Percentiles rank a stretch among this genome's conserved stretches.
Conservation (phyloP, 2,329 filamentous ascomycete genomes). For the Aureobasidium sp. region DNA sequence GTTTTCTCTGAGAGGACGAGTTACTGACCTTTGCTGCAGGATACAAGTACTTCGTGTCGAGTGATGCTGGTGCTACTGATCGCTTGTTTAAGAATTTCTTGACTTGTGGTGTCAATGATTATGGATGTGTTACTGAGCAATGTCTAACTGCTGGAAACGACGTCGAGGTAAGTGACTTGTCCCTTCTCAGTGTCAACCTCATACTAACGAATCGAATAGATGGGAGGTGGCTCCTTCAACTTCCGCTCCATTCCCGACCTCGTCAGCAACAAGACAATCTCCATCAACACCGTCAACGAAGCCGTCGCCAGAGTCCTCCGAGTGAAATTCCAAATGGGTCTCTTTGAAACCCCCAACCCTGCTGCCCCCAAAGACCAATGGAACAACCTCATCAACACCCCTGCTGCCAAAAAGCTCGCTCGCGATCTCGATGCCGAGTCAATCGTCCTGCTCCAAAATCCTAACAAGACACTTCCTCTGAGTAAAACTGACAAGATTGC, state of each 20-base stretch:
- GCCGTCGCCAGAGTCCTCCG: conserved; percentile 72
- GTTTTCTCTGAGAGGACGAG: background rate
- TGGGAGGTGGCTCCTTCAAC: conserved; percentile 76
- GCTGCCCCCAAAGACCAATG: conserved; percentile 64
- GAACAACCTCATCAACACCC: conserved; percentile 67
- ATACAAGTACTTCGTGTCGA: conserved; percentile 73
- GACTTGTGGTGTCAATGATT: conserved; percentile 67
- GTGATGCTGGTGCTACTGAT: conserved; percentile 77
- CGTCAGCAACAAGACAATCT: conserved; percentile 66
- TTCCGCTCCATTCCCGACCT: conserved; percentile 72
- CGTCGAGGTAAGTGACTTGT: conserved; percentile 52
- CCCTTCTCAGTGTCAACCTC: background rate
- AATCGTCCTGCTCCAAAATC: conserved; percentile 79
- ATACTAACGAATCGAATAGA: background rate
- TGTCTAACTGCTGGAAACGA: conserved; percentile 75
- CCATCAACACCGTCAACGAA: conserved; percentile 65
- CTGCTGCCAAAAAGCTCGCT: conserved; percentile 65
- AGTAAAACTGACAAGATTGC: conserved; percentile 71
- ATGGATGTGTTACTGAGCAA: conserved; percentile 68
- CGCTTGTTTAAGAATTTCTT: conserved; percentile 70
- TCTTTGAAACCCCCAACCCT: conserved; percentile 76
- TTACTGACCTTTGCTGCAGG: conserved; percentile 30
- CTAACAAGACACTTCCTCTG: conserved; percentile 69
- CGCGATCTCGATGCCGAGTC: conserved; percentile 73
- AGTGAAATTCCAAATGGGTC: conserved; percentile 73